Conservation (phyloP, 23 red algal genomes). For the Agarophyton chilense region DNA sequence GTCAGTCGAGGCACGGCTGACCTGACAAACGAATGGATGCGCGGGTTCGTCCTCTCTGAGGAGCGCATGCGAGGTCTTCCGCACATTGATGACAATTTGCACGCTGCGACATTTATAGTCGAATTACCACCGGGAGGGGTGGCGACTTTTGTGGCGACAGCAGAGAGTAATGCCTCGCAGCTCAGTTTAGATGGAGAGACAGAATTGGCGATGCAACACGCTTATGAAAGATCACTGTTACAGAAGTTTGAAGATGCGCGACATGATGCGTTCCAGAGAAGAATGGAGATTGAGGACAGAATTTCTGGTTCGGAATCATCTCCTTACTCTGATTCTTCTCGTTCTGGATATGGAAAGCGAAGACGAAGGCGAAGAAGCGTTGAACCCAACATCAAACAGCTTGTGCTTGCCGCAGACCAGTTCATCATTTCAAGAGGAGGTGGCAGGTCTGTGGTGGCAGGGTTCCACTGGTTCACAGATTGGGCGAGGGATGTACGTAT, state of each 20-base stretch:
- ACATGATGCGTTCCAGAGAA: constrained; percentile 15
- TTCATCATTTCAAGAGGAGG: constrained; percentile 68
- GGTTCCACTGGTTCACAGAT: constrained; percentile 71
- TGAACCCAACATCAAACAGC: constrained; percentile 53
- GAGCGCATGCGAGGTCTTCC: constrained; percentile 54
- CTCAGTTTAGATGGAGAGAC: constrained; percentile 54
- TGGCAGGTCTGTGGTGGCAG: constrained; percentile 59
- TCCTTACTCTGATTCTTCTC: constrained; percentile 8
- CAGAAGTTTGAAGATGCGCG: constrained; percentile 66
- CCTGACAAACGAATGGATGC: constrained; percentile 63
- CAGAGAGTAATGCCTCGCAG: constrained; percentile 22
- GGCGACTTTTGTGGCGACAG: constrained; percentile 58
- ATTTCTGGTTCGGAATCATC: constrained; percentile 10
- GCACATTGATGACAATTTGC: constrained; percentile 51
- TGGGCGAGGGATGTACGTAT: constrained; percentile 68
- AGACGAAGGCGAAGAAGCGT: constrained; percentile 48
- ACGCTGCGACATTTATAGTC: constrained; percentile 49
- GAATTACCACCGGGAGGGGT: constrained; percentile 54
- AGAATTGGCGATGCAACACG: constrained; percentile 62
- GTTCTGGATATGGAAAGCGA: constrained; percentile 2
- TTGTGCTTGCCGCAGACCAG: constrained; percentile 66
- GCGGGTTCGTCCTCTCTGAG: constrained; percentile 53
- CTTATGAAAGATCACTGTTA: constrained; percentile 67
- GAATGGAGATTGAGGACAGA: constrained; percentile 29
- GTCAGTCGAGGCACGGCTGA: constrained; percentile 52